Percentiles rank a stretch among this genome's conserved stretches.
Evolutionary conservation across 2,329 filamentous ascomycete species (phyloP).

Genomic region (Claviceps monticola): DNA sequence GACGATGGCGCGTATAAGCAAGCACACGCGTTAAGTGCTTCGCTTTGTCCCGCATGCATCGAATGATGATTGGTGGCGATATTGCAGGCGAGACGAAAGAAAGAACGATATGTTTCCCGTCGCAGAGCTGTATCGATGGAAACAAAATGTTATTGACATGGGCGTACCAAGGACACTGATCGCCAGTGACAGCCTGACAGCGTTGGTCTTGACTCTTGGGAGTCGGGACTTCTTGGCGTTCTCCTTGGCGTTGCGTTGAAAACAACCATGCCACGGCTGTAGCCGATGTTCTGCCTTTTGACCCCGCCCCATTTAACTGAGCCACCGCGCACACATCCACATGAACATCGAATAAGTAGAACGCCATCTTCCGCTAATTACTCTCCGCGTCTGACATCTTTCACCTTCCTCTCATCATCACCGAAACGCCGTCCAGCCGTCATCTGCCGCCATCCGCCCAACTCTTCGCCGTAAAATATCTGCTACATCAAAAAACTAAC

Average conservation of each 20-base stretch:
- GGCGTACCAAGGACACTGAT: not conserved
- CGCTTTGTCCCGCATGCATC: not conserved
- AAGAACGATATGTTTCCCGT: not conserved
- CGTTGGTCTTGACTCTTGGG: no score
- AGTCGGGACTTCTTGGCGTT: no score
- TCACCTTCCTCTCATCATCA: not conserved
- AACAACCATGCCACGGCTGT: no score
- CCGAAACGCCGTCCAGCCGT: not conserved
- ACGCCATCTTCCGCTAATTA: not conserved
- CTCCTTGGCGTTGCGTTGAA: no score
- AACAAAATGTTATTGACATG: not conserved
- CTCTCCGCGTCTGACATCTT: not conserved
- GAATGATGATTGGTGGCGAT: not conserved
- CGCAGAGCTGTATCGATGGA: not conserved
- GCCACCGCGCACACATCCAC: not conserved
- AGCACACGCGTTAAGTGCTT: not conserved
- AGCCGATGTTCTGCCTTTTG: not conserved
- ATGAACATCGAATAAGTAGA: not conserved
- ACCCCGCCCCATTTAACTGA: not conserved
- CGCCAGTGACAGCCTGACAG: no score
- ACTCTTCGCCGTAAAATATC: not conserved
- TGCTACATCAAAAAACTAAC: conserved; percentile 4
- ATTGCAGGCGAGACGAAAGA: not conserved
- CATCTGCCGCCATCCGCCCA: not conserved
- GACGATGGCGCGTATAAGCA: not conserved